phyloP scores from a whole-genome alignment of 2,329 filamentous ascomycete species.

The Colletotrichum sp. region DNA sequence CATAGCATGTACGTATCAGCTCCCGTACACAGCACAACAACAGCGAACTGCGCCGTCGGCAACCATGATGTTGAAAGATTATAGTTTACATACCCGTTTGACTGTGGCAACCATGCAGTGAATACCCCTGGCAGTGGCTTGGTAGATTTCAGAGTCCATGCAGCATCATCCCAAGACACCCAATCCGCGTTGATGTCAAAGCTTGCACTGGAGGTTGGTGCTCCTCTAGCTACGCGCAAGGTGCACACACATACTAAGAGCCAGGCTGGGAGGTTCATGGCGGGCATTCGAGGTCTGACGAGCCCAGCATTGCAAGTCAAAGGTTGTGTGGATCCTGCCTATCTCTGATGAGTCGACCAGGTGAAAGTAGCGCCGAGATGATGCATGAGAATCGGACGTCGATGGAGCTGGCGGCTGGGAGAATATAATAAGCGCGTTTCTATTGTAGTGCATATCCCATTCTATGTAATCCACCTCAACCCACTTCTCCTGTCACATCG shows the following conservation, averaged over 20 bases:
- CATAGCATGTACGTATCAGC: background rate
- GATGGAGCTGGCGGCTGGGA: background rate
- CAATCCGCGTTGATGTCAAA: slow-evolving; percentile 3
- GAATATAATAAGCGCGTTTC: background rate
- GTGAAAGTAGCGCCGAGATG: background rate
- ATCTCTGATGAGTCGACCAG: background rate
- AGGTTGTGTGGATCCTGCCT: background rate
- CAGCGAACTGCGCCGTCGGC: background rate
- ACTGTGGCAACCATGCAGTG: background rate
- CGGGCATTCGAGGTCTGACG: background rate
- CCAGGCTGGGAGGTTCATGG: background rate
- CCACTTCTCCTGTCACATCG: background rate
- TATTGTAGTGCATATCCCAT: background rate
- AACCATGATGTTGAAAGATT: background rate
- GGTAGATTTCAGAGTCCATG: background rate
- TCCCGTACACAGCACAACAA: background rate
- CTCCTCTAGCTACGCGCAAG: background rate
- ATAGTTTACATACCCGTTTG: background rate
- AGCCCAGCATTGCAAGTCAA: background rate
- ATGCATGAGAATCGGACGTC: background rate
- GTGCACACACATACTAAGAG: background rate
- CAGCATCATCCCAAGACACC: background rate
- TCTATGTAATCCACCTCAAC: background rate
- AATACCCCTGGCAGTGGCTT: background rate
- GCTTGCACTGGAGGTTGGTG: background rate